Percentiles rank a stretch among this genome's conserved stretches.
Conservation (phyloP, 176 grass and related monocot genomes). For the Panicum miliaceum region DNA sequence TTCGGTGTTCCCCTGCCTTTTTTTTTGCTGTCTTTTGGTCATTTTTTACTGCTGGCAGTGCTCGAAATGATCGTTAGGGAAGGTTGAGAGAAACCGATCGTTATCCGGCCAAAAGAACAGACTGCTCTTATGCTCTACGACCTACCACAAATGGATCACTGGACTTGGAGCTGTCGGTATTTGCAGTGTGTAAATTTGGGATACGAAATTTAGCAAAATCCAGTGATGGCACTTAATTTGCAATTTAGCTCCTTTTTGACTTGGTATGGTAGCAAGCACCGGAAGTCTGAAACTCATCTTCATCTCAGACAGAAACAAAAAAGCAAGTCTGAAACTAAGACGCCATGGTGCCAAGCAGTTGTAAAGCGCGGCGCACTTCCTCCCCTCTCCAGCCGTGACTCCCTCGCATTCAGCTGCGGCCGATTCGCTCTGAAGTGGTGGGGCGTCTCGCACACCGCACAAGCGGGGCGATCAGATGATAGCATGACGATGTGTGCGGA, state of each 20-base stretch:
- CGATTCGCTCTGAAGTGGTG: conserved; percentile 24
- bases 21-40: not conserved
- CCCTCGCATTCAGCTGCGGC: conserved; percentile 13
- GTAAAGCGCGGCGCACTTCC: conserved; percentile 6
- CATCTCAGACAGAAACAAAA: not conserved
- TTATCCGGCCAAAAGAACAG: not conserved
- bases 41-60: not conserved
- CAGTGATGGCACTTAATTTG: too few species aligned
- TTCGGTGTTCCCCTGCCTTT: not conserved
- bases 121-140: not conserved
- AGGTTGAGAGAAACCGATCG: not conserved
- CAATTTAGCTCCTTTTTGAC: not conserved
- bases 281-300: not conserved
- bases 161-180: not conserved
- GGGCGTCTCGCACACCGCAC: not conserved
- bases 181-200: not conserved
- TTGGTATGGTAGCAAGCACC: not conserved
- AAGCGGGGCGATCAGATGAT: not conserved
- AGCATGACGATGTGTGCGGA: not conserved
- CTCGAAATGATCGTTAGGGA: not conserved
- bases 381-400: not conserved
- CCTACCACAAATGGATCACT: not conserved
- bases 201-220: too few species aligned
- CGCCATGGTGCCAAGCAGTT: conserved; percentile 6
- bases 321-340: not conserved